Evolutionary conservation across 1,284 basidiomycete genomes (phyloP).

Genomic region (Leccinum angustisporum): DNA sequence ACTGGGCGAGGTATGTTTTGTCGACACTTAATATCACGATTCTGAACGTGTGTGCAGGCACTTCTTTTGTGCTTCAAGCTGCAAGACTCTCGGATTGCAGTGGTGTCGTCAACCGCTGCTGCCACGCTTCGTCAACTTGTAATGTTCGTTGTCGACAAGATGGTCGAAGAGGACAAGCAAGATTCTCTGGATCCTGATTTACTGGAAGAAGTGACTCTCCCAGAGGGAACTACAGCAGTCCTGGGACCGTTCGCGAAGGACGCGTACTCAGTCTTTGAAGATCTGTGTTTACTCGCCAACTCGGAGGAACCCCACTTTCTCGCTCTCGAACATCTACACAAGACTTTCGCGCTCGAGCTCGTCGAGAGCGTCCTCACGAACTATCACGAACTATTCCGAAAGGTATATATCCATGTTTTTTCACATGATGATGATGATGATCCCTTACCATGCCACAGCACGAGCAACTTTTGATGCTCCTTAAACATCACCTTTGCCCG

Average conservation of each 20-base stretch:
- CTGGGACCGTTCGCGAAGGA: conserved; percentile 84
- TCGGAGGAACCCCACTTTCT: conserved; percentile 83
- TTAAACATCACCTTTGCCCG: conserved; percentile 88
- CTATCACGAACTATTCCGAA: conserved; percentile 85
- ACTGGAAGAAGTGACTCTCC: conserved; percentile 52
- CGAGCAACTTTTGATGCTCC: conserved; percentile 78
- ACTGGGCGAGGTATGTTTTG: conserved; percentile 70
- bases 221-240: conserved; percentile 57
- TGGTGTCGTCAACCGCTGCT: conserved; percentile 96
- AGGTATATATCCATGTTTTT: conserved; percentile 39
- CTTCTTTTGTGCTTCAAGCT: conserved; percentile 91
- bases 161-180: conserved; percentile 75
- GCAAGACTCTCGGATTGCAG: conserved; percentile 92
- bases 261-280: conserved; percentile 86
- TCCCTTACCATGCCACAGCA: conserved; percentile 49
- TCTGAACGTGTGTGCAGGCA: conserved; percentile 50
- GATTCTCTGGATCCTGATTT: conserved; percentile 37
- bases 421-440: background rate
- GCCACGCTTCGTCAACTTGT: conserved; percentile 95
- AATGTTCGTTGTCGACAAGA: conserved; percentile 97
- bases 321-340: conserved; percentile 81
- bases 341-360: conserved; percentile 93
- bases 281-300: conserved; percentile 83
- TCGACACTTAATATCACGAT: background rate
- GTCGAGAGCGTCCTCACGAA: conserved; percentile 97